These are phyloP conservation scores for Colletotrichum sansevieriae DNA, from an alignment of 2,329 filamentous ascomycete genomes.

Conservation along the genomic window DNA sequence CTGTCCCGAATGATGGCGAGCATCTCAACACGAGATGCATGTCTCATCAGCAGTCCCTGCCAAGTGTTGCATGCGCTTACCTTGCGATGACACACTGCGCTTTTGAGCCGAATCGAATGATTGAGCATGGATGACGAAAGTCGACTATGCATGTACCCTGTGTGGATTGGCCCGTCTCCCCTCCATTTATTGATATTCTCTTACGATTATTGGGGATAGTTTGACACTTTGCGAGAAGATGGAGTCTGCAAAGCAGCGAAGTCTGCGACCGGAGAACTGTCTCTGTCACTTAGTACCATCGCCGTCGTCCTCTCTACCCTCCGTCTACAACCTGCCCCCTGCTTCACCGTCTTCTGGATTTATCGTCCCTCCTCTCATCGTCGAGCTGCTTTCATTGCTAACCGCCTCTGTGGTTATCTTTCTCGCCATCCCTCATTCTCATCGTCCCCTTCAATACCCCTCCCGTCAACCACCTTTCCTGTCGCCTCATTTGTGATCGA, in stretches of 20 bases:
- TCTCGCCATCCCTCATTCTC: too few relatives aligned
- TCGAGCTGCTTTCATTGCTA: too few relatives aligned
- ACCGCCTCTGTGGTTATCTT: too few relatives aligned
- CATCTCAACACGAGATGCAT: neutral
- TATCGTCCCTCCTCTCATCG: too few relatives aligned
- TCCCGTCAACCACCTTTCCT: too few relatives aligned
- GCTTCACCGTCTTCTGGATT: too few relatives aligned
- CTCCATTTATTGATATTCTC: neutral
- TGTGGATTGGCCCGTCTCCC: neutral
- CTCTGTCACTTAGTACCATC: too few relatives aligned
- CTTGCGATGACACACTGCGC: neutral
- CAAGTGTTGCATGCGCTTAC: conserved; percentile 18
- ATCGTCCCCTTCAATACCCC: too few relatives aligned
- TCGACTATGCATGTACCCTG: neutral
- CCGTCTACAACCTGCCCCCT: too few relatives aligned
- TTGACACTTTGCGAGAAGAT: neutral
- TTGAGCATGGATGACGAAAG: conserved; percentile 13
- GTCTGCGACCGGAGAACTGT: too few relatives aligned
- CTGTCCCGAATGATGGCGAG: neutral
- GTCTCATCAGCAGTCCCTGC: conserved; percentile 5
- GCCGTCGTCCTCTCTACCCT: too few relatives aligned
- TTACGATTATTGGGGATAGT: neutral
- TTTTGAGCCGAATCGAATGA: neutral
- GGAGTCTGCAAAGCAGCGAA: neutral
- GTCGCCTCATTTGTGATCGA: too few relatives aligned